Evolutionary conservation across 495 filamentous ascomycete genomes (phyloP), one percentile per base, ranked within the genome.

Genomic region (Staphylotrichum longicolle): DNA sequence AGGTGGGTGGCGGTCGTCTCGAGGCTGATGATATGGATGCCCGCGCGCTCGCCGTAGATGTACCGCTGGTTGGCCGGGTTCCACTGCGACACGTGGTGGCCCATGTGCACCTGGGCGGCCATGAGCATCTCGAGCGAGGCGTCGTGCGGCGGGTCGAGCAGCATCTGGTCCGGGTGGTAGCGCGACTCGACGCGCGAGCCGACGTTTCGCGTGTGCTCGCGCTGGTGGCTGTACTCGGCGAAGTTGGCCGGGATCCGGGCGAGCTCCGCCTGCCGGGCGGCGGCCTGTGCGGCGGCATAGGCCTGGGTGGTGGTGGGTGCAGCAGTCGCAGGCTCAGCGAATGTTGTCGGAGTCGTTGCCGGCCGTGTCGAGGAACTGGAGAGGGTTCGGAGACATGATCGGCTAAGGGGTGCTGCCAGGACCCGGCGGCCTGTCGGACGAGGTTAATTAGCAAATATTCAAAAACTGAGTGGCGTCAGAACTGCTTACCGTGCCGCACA

Each of bases 21-120:
- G 3, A 97, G 85, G 9, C 86, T 88, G 74, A 98, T 94, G 72
- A 98, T 93, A 77, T 98, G 94, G 63, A 96, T 88, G 51, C 88
- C 91, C 57, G 92, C 84, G 20, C 93, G 85, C 63, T 95, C 86
- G 68, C 94, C 94, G 72, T 89, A 93, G 74, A 98, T 98, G 77
- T 98, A 98, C 44, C 91, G 87, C 53, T 90, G 86, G 80, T 98
- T 98, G 44, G 86, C 86, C 12, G 95, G 93, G 78, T 98, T 95
- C 94, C 94, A 98, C 58, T 92, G 85, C 50, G 91, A 91, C 3
- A 90, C 94, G 66, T 88, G 81, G 78, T 98, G 94, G 61, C 94
- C 94, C 70, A 98, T 84, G 78, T 98, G 94, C 35, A 86, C 85
- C 72, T 96, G 91, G 9, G 88, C 86, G 32, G 94, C 93, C 77